These are phyloP conservation scores for Ceratobasidium sp. DNA, from an alignment of 1,284 basidiomycete species.

Conservation along the genomic window DNA sequence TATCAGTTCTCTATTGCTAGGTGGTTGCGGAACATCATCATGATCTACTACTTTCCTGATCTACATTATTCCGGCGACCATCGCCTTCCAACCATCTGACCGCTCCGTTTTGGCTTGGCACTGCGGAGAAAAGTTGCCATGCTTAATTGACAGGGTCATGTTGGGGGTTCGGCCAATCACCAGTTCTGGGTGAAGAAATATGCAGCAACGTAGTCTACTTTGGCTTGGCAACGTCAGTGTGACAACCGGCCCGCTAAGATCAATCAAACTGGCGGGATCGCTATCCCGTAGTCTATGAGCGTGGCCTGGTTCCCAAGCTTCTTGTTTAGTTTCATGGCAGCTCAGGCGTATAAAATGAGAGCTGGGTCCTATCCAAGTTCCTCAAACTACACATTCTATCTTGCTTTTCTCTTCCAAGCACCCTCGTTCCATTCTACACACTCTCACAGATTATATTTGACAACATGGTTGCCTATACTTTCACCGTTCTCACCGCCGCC, in stretches of 20 bases:
- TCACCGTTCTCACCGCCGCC: constrained; percentile 33
- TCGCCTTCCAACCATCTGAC: neutral
- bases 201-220: neutral
- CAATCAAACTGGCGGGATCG: neutral
- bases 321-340: constrained; percentile 6
- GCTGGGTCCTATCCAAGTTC: neutral
- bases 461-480: constrained; percentile 38
- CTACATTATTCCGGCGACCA: neutral
- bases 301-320: neutral
- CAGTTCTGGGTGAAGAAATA: neutral
- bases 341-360: constrained; percentile 15
- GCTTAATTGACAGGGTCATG: neutral
- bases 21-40: neutral
- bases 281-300: neutral
- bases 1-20: neutral
- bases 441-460: neutral
- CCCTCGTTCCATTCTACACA: constrained; percentile 30
- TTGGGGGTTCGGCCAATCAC: neutral
- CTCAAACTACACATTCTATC: constrained; percentile 31
- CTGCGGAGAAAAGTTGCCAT: neutral
- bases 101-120: constrained; percentile 12
- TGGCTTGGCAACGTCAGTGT: constrained; percentile 9
- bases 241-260: constrained; percentile 22
- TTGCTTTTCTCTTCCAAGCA: constrained; percentile 7
- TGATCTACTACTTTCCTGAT: neutral